A percentile compares a stretch with the other conserved stretches of the same genome.
phyloP scores from a whole-genome alignment of 495 filamentous ascomycete genomes.

The Xylaria sp. region DNA sequence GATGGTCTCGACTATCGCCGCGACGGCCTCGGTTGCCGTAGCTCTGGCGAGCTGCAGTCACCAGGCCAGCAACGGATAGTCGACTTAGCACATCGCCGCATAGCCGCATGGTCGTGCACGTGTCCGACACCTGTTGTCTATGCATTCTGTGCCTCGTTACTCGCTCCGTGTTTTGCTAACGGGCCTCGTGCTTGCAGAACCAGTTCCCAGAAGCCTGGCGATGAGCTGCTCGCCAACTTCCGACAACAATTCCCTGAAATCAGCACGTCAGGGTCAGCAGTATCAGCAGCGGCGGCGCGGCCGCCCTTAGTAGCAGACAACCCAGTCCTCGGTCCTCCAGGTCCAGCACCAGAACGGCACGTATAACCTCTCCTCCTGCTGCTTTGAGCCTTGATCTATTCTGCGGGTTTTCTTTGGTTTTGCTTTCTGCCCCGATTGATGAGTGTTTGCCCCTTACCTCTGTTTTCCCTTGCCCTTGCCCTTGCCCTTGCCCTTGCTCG shows the following conservation, averaged over 20 bases:
- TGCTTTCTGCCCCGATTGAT: not conserved
- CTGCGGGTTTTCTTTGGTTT: not conserved
- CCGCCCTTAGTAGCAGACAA: constrained; percentile 48
- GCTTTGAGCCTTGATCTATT: not conserved
- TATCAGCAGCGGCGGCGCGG: constrained; percentile 42
- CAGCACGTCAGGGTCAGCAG: constrained; percentile 43
- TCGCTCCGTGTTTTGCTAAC: constrained; percentile 38
- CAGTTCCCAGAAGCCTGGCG: constrained; percentile 84
- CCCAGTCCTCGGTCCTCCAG: constrained; percentile 44
- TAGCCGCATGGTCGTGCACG: constrained; percentile 2
- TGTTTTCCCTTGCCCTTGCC: constrained; percentile 2
- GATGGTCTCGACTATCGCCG: not conserved
- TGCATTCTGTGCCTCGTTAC: constrained; percentile 1
- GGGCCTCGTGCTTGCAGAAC: constrained; percentile 57
- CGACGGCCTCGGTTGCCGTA: not conserved
- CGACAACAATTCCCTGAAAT: constrained; percentile 79
- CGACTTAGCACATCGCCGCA: not conserved
- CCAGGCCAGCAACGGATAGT: not conserved
- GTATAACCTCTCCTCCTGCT: constrained; percentile 28
- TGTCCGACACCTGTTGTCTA: constrained; percentile 13
- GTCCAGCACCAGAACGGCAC: constrained; percentile 57
- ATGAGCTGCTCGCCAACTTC: constrained; percentile 85
- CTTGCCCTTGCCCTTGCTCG: too few species aligned
- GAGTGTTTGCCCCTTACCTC: not conserved
- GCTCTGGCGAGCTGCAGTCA: not conserved